Conservation (phyloP, 108 stramenopile genomes). For the Nannochloropsis oceanica region DNA sequence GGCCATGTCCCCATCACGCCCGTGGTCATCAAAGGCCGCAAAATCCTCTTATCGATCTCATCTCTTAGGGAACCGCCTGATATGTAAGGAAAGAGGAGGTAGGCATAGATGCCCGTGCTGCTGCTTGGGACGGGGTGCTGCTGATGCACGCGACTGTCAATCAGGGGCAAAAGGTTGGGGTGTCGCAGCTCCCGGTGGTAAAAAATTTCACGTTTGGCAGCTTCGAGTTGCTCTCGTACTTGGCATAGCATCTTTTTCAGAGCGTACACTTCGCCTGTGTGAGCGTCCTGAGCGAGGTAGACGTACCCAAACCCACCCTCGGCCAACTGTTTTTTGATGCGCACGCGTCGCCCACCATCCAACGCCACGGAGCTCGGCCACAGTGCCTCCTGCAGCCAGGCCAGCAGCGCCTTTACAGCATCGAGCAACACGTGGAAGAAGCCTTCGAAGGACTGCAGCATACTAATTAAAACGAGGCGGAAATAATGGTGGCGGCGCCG, state of each 20-base stretch:
- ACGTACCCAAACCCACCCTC: conserved; percentile 31
- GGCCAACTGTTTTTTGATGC: conserved; percentile 1
- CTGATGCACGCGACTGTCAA: conserved; percentile 1
- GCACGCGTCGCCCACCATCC: background rate
- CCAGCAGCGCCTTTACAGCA: background rate
- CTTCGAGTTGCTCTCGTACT: conserved; percentile 15
- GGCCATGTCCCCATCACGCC: background rate
- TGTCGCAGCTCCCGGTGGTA: conserved; percentile 15
- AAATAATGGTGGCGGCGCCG: no score
- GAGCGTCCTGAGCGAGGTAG: conserved; percentile 4
- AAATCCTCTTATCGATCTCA: conserved; percentile 7
- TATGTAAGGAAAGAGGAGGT: conserved; percentile 16
- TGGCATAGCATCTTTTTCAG: conserved; percentile 25
- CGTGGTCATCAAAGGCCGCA: background rate
- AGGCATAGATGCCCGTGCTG: conserved; percentile 7
- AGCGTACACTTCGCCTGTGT: conserved; percentile 16
- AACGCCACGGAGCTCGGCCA: background rate
- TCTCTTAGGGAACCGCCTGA: conserved; percentile 19
- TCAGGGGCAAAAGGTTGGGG: conserved; percentile 27
- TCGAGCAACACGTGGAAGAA: background rate
- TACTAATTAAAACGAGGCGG: background rate
- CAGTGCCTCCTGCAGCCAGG: background rate
- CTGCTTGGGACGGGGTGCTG: conserved; percentile 12
- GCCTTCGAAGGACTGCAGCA: background rate
- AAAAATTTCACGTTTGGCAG: conserved; percentile 15